These are phyloP conservation scores for Helminthosporium solani DNA, from an alignment of 2,329 filamentous ascomycete genomes.

Conservation along the genomic window DNA sequence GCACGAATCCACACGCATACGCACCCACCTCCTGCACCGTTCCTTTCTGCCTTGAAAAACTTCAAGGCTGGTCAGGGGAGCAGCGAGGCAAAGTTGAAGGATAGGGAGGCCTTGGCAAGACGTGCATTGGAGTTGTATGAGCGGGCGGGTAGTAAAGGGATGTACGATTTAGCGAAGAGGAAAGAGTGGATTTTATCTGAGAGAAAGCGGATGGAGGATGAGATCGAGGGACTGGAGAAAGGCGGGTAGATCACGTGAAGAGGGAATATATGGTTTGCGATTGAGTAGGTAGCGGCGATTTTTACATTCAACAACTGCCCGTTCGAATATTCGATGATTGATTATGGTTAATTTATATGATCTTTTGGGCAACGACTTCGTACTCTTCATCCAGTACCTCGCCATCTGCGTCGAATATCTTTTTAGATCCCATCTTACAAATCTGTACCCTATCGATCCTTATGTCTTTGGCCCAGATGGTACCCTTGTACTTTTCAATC, in stretches of 20 bases:
- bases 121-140: constrained; percentile 41
- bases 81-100: constrained; percentile 30
- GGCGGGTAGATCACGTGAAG: not conserved
- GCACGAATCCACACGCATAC: constrained; percentile 33
- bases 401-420: constrained; percentile 52
- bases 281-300: no score
- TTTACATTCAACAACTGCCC: no score
- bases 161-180: constrained; percentile 43
- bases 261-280: no score
- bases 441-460: constrained; percentile 71
- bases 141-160: constrained; percentile 34
- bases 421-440: constrained; percentile 85
- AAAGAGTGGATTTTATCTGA: constrained; percentile 42
- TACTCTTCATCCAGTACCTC: constrained; percentile 56
- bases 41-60: constrained; percentile 32
- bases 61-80: constrained; percentile 33
- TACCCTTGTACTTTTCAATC: constrained; percentile 60
- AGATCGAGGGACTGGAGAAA: constrained; percentile 31
- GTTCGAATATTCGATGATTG: no score
- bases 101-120: constrained; percentile 36
- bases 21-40: constrained; percentile 28
- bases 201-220: constrained; percentile 33
- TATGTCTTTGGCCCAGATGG: constrained; percentile 70
- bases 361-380: constrained; percentile 47
- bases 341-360: constrained; percentile 6